These are phyloP conservation scores for Thermomucor indicae-seudaticae DNA, from an alignment of 371 early-diverging fungal genomes.

Conservation along the genomic window DNA sequence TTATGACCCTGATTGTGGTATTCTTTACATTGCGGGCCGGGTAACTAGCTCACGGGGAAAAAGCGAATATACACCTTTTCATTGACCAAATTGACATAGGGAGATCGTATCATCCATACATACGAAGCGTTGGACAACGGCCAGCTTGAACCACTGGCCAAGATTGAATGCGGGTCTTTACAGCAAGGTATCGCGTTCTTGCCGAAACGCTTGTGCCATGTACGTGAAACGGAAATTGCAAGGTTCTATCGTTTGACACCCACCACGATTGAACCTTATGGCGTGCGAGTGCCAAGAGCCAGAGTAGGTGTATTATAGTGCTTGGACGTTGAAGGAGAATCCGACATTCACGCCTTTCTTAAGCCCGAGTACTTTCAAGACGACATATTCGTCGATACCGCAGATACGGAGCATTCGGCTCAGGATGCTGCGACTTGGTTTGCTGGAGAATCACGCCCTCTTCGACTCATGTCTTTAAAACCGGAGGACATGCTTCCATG, in stretches of 20 bases:
- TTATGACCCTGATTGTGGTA: constrained; percentile 63
- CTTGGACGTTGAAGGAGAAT: not conserved
- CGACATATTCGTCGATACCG: constrained; percentile 72
- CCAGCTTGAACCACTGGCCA: constrained; percentile 46
- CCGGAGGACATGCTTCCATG: constrained; percentile 60
- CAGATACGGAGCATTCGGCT: constrained; percentile 47
- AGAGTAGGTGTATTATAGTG: constrained; percentile 29
- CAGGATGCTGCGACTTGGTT: constrained; percentile 59
- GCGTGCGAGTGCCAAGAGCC: constrained; percentile 73
- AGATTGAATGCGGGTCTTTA: constrained; percentile 53
- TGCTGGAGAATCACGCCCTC: constrained; percentile 23
- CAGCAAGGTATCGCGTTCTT: constrained; percentile 68
- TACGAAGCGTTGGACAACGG: constrained; percentile 20
- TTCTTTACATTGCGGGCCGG: constrained; percentile 63
- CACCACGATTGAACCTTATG: constrained; percentile 62
- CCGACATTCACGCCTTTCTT: not conserved
- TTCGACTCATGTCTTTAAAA: constrained; percentile 38
- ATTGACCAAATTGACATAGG: constrained; percentile 15
- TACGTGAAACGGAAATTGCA: constrained; percentile 63
- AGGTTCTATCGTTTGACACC: constrained; percentile 65
- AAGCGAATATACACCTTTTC: not conserved
- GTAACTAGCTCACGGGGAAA: constrained; percentile 18
- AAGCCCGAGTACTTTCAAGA: constrained; percentile 85
- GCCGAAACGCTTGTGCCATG: constrained; percentile 63
- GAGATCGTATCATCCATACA: constrained; percentile 51